Evolutionary conservation across 306 rosid genomes (phyloP).

Genomic region (Lagenaria siceraria): DNA sequence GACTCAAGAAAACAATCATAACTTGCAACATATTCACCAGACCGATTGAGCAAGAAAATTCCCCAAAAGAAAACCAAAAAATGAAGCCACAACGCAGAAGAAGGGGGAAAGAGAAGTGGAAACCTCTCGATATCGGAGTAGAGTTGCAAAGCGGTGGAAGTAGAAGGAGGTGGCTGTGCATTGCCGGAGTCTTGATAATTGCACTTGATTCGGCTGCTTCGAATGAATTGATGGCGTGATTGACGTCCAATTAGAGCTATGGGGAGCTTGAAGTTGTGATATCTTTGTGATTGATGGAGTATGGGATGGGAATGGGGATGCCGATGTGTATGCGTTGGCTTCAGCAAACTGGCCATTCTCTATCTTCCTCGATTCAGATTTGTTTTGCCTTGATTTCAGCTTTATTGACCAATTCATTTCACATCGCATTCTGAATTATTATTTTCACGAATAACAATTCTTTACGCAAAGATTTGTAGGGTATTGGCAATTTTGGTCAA

Average conservation of each 20-base stretch:
- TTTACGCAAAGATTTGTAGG: neutral
- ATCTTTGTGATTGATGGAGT: neutral
- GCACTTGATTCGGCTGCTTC: slow-evolving; percentile 20
- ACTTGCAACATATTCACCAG: neutral
- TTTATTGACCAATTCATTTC: neutral
- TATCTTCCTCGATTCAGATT: neutral
- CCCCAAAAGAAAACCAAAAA: neutral
- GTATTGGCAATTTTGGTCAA: neutral
- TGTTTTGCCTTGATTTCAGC: neutral
- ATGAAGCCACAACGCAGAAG: neutral
- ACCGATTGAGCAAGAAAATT: neutral
- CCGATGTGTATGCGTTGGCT: slow-evolving; percentile 9
- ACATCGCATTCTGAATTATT: neutral
- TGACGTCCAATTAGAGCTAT: slow-evolving; percentile 9
- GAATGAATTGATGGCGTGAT: neutral
- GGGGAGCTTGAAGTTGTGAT: neutral
- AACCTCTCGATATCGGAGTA: slow-evolving; percentile 82
- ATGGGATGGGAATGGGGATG: slow-evolving; percentile 8
- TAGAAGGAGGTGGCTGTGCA: slow-evolving; percentile 9
- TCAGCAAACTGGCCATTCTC: slow-evolving; percentile 24
- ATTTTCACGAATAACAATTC: neutral
- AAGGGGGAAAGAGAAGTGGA: neutral
- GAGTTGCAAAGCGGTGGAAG: slow-evolving; percentile 51
- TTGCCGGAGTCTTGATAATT: slow-evolving; percentile 16
- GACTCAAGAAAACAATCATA: neutral